A percentile compares a stretch with the other conserved stretches of the same genome.
These are phyloP conservation scores for Caryopteris hybrid DNA, from an alignment of 305 asterid genomes.

Conservation along the genomic window DNA sequence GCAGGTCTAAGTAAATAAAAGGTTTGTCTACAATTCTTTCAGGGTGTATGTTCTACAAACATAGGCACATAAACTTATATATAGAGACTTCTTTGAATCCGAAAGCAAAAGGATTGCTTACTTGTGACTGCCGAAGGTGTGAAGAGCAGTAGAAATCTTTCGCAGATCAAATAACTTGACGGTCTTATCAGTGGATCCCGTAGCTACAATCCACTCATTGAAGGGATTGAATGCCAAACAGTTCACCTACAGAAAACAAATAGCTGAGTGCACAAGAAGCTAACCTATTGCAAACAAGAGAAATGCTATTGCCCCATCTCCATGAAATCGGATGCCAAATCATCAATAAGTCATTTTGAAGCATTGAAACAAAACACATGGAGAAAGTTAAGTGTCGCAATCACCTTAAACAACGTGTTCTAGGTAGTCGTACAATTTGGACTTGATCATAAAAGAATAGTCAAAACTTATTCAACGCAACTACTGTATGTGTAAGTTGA, in stretches of 20 bases:
- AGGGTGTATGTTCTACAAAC: neutral
- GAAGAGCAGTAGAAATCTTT: conserved; percentile 55
- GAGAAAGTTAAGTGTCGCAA: too few species aligned
- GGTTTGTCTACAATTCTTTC: neutral
- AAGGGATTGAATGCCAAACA: conserved; percentile 82
- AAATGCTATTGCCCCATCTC: neutral
- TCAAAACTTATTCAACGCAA: too few species aligned
- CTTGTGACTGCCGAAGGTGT: conserved; percentile 74
- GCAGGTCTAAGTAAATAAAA: conserved; percentile 4
- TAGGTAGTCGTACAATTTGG: too few species aligned
- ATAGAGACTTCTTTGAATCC: neutral
- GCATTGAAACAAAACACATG: too few species aligned
- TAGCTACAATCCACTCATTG: conserved; percentile 77
- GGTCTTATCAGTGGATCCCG: conserved; percentile 78
- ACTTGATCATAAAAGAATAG: too few species aligned
- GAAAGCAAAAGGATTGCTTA: conserved; percentile 29
- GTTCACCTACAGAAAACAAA: conserved; percentile 41
- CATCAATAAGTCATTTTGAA: too few species aligned
- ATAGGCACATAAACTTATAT: neutral
- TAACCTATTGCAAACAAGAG: neutral
- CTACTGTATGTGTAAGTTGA: neutral
- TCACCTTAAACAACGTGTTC: too few species aligned
- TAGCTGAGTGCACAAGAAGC: neutral
- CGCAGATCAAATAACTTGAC: conserved; percentile 78
- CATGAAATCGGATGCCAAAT: neutral